phyloP scores from a whole-genome alignment of 495 filamentous ascomycete species.

The Trichoderma erinaceum region DNA sequence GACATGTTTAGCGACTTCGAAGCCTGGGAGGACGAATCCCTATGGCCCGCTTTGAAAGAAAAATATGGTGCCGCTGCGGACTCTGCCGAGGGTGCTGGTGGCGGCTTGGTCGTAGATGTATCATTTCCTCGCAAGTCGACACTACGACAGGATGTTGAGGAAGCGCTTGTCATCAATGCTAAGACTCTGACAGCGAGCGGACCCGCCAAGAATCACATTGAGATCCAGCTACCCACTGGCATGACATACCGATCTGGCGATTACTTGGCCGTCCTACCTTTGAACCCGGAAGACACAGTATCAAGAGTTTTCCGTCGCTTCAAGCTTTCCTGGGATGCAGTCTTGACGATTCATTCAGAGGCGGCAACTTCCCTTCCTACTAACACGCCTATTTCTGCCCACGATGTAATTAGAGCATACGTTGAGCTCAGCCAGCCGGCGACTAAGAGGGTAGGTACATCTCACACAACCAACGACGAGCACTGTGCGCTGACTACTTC shows the following conservation, averaged over 20 bases:
- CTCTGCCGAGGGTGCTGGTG: constrained; percentile 18
- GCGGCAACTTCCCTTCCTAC: constrained; percentile 52
- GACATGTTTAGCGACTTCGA: constrained; percentile 57
- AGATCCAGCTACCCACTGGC: constrained; percentile 58
- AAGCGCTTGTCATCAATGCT: constrained; percentile 53
- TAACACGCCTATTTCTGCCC: constrained; percentile 50
- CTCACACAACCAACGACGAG: background rate
- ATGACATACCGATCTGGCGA: constrained; percentile 67
- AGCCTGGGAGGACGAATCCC: constrained; percentile 48
- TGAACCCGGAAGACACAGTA: constrained; percentile 57
- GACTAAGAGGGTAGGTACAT: constrained; percentile 41
- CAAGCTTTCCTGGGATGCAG: constrained; percentile 58
- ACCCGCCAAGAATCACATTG: constrained; percentile 57
- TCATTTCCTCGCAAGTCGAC: constrained; percentile 53
- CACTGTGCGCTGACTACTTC: background rate
- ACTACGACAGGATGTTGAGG: constrained; percentile 59
- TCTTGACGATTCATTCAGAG: constrained; percentile 37
- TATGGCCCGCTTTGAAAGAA: constrained; percentile 60
- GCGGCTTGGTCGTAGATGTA: constrained; percentile 49
- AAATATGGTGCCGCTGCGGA: constrained; percentile 34
- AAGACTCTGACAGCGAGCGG: constrained; percentile 48
- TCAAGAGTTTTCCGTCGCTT: constrained; percentile 45
- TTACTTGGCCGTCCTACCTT: constrained; percentile 66
- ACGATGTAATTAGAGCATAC: constrained; percentile 59
- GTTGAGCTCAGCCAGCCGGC: constrained; percentile 68